Percentiles rank a stretch among this genome's conserved stretches.
These are phyloP conservation scores for Microascus cirrosus DNA, from an alignment of 2,329 filamentous ascomycete genomes.

Conservation along the genomic window DNA sequence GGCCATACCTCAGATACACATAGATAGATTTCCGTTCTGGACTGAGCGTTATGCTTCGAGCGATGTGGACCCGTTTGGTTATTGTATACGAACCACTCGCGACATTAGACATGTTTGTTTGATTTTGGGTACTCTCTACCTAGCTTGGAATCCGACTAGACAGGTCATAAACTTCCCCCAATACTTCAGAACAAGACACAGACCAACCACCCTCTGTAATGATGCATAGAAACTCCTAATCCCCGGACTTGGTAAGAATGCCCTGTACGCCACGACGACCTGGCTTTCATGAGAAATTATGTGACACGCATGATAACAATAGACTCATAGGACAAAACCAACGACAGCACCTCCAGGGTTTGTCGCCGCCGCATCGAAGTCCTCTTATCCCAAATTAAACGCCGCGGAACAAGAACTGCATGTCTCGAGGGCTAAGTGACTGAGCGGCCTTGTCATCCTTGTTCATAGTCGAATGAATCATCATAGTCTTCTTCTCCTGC, in stretches of 20 bases:
- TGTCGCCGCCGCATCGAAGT: background rate
- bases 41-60: background rate
- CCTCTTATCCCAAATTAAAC: conserved; percentile 15
- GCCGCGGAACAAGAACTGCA: conserved; percentile 93
- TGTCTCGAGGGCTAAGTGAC: conserved; percentile 78
- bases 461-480: conserved; percentile 97
- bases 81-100: background rate
- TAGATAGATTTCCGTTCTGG: background rate
- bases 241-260: background rate
- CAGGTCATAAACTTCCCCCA: background rate
- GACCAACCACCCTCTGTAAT: background rate
- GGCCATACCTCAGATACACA: background rate
- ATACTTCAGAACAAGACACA: background rate
- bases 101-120: background rate
- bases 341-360: background rate
- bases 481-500: conserved; percentile 96
- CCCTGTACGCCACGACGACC: background rate
- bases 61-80: background rate
- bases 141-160: background rate
- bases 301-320: background rate
- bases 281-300: background rate
- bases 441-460: conserved; percentile 86
- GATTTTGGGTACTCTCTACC: background rate
- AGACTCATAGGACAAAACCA: background rate
- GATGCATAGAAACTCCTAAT: background rate